Base-by-base conservation (phyloP, 2,329 filamentous ascomycete species). In the Neopestalotiopsis sp. region DNA sequence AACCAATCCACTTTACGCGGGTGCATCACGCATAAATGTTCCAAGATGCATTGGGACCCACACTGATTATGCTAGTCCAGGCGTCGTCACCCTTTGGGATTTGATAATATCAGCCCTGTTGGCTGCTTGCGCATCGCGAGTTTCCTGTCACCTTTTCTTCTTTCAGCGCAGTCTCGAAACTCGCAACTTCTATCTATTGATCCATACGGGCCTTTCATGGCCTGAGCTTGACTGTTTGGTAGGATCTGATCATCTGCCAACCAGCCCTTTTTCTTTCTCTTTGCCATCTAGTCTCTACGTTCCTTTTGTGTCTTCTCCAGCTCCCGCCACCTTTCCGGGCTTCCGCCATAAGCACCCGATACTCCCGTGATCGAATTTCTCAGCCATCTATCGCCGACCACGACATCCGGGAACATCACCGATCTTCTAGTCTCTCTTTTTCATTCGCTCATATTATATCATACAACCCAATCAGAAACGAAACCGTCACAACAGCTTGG, bases 231-330 rank as follows among this genome's bases (percentile, higher is more conserved):
- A 52, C n/a, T 10, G 45, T n/a, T 17, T 52, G 65, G 63, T 68
- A 65, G 30, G 58, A 67, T 38, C 45, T 67, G 65, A 67, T 67
- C 56, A 61, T 66, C 69, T 67, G 67, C 65, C 42, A 52, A 20
- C 9, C 20, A 9, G 17, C 9, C 20, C 10, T 20, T 52, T 67
- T 67, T 69, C 49, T 49, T 42, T 65, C 40, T 59, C 34, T 28
- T 60, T 20, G 3, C 12, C 49, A 61, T 68, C 45, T 38, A 12
- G 10, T 66, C 56, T n/a, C 24, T 57, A 59, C 64, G 38, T 59
- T 42, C 45, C 59, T 45, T 30, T 56, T 69, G 24, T 52, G 14
- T 38, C 34, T 24, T 14, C 34, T 40, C 45, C 24, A 6, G 28
- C 56, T 40, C 58, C 24, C 20, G 28, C 56, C 28, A 42, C 64